A percentile compares a stretch with the other conserved stretches of the same genome.
Evolutionary conservation across 495 filamentous ascomycete species (phyloP).

Genomic region (Trichoderma orchidacearum): DNA sequence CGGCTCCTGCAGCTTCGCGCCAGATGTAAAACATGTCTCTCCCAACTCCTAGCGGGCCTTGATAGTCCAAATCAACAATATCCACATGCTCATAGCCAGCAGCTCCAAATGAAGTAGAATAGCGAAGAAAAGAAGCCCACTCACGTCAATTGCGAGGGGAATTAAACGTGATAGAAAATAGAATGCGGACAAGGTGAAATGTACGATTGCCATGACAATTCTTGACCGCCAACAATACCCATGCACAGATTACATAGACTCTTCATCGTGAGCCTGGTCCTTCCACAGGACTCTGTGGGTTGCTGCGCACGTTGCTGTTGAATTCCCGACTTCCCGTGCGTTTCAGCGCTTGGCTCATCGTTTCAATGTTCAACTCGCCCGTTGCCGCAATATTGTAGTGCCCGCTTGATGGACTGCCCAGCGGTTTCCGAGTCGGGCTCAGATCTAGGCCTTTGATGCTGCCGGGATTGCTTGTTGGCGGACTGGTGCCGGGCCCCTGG

Average conservation of each 20-base stretch:
- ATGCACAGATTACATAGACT: no score
- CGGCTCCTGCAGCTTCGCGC: neutral
- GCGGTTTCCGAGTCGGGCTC: constrained; percentile 37
- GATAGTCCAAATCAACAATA: neutral
- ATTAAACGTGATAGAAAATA: neutral
- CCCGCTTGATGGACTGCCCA: constrained; percentile 32
- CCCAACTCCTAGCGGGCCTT: neutral
- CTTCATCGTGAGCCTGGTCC: constrained; percentile 12
- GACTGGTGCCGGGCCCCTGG: constrained; percentile 45
- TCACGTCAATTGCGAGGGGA: neutral
- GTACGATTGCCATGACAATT: neutral
- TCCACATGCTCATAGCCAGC: neutral
- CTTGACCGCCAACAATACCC: no score
- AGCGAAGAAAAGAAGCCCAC: neutral
- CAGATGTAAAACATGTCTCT: neutral
- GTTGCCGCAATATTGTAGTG: constrained; percentile 8
- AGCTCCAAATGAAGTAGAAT: neutral
- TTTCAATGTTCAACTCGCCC: constrained; percentile 76
- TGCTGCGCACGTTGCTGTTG: constrained; percentile 40
- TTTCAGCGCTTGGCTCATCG: constrained; percentile 75
- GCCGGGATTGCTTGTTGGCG: constrained; percentile 52
- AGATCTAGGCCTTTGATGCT: constrained; percentile 53
- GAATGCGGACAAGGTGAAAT: neutral
- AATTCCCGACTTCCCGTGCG: constrained; percentile 75
- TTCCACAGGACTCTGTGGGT: constrained; percentile 45